Percentiles rank a stretch among this genome's conserved stretches.
Conservation (phyloP, 352 stramenopile species). For the Pythium utonaiense region DNA sequence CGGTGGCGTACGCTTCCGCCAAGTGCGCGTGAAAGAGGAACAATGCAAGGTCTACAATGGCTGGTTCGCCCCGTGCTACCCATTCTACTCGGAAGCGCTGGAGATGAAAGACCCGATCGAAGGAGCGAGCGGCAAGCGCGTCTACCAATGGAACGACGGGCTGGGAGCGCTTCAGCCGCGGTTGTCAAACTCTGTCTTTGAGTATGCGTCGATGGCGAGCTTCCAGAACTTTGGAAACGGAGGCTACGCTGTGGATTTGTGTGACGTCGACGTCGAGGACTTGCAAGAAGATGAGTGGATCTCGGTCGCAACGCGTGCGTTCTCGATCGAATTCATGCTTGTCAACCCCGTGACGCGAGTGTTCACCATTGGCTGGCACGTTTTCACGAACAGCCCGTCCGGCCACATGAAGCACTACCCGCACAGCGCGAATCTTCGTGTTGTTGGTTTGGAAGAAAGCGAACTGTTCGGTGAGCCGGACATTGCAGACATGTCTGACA, state of each 20-base stretch:
- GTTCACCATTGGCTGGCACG: constrained; percentile 83
- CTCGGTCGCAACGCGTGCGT: constrained; percentile 72
- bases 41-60: constrained; percentile 63
- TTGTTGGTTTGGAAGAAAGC: constrained; percentile 69
- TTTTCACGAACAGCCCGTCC: constrained; percentile 76
- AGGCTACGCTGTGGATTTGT: constrained; percentile 76
- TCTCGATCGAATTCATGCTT: constrained; percentile 83
- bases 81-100: constrained; percentile 47
- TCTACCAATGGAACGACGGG: constrained; percentile 66
- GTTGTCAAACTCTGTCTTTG: constrained; percentile 52
- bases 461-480: constrained; percentile 22
- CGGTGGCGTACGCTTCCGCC: constrained; percentile 73
- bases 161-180: constrained; percentile 54
- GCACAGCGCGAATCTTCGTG: constrained; percentile 78
- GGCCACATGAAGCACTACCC: constrained; percentile 80
- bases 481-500: not conserved
- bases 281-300: constrained; percentile 73
- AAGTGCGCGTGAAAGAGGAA: constrained; percentile 75
- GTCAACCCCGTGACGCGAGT: constrained; percentile 88
- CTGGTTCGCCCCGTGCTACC: constrained; percentile 69
- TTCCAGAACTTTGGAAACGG: constrained; percentile 56
- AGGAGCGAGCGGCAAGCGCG: constrained; percentile 32
- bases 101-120: constrained; percentile 54
- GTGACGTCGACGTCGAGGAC: constrained; percentile 49
- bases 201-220: constrained; percentile 30